Conservation (phyloP, 2,329 filamentous ascomycete species). For the Epichloe festucae region DNA sequence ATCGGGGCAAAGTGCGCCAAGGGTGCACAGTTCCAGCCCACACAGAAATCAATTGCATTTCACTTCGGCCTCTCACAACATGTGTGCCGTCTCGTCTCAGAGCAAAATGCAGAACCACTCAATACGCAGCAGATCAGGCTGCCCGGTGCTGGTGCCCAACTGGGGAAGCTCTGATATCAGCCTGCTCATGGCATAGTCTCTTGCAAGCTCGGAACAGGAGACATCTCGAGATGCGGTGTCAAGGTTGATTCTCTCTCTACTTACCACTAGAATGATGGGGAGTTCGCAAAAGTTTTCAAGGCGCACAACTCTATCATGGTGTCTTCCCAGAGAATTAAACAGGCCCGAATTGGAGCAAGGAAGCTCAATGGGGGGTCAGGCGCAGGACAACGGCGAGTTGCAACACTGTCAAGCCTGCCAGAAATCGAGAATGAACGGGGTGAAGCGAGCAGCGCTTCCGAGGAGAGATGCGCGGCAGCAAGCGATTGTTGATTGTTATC, state of each 20-base stretch:
- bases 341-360: no score
- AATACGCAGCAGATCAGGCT: neutral
- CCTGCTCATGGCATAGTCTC: neutral
- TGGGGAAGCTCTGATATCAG: neutral
- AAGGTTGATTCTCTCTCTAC: no score
- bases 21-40: neutral
- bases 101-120: neutral
- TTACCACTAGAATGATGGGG: conserved; percentile 28
- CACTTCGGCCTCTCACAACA: no score
- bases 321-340: conserved; percentile 16
- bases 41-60: no score
- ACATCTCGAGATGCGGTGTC: conserved; percentile 10
- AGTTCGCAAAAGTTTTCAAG: conserved; percentile 17
- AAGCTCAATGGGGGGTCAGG: conserved; percentile 2
- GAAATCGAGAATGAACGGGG: neutral
- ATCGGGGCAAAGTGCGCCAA: neutral
- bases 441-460: conserved; percentile 5
- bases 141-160: neutral
- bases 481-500: neutral
- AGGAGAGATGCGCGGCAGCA: conserved; percentile 2
- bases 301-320: conserved; percentile 30
- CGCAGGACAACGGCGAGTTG: neutral
- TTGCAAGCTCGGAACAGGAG: neutral
- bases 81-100: no score
- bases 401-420: neutral